phyloP scores from a whole-genome alignment of 176 grass and related monocot species.

The Olyra latifolia region DNA sequence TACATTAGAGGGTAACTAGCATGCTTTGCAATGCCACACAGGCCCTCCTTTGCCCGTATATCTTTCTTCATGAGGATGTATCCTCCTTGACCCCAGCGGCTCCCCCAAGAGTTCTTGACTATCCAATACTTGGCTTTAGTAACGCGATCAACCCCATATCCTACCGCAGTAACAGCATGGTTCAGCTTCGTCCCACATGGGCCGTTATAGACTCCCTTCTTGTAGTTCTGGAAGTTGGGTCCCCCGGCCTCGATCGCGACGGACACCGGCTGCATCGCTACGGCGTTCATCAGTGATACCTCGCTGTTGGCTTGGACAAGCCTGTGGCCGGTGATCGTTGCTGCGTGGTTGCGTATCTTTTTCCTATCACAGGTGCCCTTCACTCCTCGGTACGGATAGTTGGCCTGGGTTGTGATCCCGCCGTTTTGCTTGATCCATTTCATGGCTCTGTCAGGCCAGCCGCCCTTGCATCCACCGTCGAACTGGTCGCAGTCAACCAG shows the following conservation, averaged over 20 bases:
- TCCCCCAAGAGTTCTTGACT: slow-evolving; percentile 42
- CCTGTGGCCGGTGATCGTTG: slow-evolving; percentile 12
- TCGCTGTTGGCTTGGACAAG: neutral
- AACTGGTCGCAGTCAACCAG: neutral
- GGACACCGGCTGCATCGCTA: slow-evolving; percentile 25
- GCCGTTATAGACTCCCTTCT: slow-evolving; percentile 25
- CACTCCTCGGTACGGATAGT: slow-evolving; percentile 14
- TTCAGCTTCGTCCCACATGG: slow-evolving; percentile 18
- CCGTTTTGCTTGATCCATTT: slow-evolving; percentile 9
- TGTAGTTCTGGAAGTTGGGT: slow-evolving; percentile 25
- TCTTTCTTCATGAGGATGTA: slow-evolving; percentile 34
- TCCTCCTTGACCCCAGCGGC: slow-evolving; percentile 23
- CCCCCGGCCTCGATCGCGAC: slow-evolving; percentile 25
- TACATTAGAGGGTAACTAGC: neutral
- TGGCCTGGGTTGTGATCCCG: slow-evolving; percentile 24
- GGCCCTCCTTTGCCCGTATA: slow-evolving; percentile 3
- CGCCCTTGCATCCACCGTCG: neutral
- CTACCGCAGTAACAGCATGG: slow-evolving; percentile 28
- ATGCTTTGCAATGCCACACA: slow-evolving; percentile 39
- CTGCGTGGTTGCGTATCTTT: slow-evolving; percentile 1
- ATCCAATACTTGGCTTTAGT: slow-evolving; percentile 22
- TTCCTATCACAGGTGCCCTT: slow-evolving; percentile 14
- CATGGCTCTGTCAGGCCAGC: slow-evolving; percentile 9
- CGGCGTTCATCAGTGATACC: slow-evolving; percentile 29
- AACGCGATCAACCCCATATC: neutral